phyloP scores from a whole-genome alignment of 148 eudicot genomes.

The Dysphania ambrosioides region DNA sequence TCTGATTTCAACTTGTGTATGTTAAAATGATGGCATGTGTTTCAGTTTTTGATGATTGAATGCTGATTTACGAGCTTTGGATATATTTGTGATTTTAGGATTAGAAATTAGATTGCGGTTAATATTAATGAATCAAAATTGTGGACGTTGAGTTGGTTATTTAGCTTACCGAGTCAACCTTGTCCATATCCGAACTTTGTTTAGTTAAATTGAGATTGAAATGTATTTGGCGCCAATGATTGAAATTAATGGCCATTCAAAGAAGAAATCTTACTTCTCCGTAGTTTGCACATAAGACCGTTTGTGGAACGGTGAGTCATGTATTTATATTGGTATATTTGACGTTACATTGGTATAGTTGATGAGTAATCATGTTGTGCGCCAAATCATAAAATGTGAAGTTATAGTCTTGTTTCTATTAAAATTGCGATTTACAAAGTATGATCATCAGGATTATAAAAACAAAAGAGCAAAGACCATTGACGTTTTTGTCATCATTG shows the following conservation, averaged over 20 bases:
- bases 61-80: no score
- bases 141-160: neutral
- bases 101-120: neutral
- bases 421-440: no score
- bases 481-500: neutral
- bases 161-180: neutral
- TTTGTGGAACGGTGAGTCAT: neutral
- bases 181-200: neutral
- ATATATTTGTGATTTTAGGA: no score
- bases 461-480: neutral
- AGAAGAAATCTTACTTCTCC: no score
- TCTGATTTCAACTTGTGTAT: constrained; percentile 6
- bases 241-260: no score
- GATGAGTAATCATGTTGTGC: neutral
- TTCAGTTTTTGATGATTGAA: constrained; percentile 1
- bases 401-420: no score
- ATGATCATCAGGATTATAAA: no score
- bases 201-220: neutral
- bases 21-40: neutral
- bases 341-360: neutral
- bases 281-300: neutral
- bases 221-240: neutral
- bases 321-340: neutral
- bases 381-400: neutral
- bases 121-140: neutral